phyloP scores from a whole-genome alignment of 805 yeast species.

The Sporopachydermia quercuum region DNA sequence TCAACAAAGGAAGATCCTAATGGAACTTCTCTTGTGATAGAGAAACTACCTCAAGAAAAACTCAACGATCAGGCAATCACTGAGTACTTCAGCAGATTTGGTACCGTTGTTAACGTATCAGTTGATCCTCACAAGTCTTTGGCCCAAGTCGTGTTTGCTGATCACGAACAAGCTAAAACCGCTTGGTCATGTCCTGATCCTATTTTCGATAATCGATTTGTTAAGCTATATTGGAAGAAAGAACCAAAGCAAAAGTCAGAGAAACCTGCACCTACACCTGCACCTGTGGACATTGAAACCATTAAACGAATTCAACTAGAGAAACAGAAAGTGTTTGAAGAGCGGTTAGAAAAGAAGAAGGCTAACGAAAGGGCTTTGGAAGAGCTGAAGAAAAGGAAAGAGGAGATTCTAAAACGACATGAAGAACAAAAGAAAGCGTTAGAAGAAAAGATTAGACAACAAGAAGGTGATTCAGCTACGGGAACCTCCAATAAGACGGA shows the following conservation, averaged over 20 bases:
- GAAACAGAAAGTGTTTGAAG: conserved; percentile 27
- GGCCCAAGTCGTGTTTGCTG: conserved; percentile 25
- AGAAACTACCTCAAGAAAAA: conserved; percentile 28
- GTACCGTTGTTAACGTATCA: conserved; percentile 18
- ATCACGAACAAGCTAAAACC: conserved; percentile 22
- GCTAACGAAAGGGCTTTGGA: conserved; percentile 19
- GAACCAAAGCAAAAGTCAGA: conserved; percentile 3
- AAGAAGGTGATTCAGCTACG: conserved; percentile 10
- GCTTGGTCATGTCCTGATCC: conserved; percentile 31
- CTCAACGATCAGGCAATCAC: conserved; percentile 20
- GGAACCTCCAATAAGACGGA: conserved; percentile 13
- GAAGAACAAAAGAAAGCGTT: conserved; percentile 14
- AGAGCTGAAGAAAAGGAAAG: conserved; percentile 20
- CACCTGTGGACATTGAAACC: conserved; percentile 22
- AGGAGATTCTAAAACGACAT: conserved; percentile 20
- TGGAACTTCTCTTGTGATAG: conserved; percentile 20
- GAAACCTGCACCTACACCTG: conserved; percentile 5
- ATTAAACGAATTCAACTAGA: conserved; percentile 22
- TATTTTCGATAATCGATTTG: conserved; percentile 32
- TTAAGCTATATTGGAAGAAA: conserved; percentile 29
- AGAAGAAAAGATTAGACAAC: conserved; percentile 9
- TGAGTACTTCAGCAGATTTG: conserved; percentile 27
- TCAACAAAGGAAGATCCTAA: neutral
- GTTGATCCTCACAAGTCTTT: conserved; percentile 15
- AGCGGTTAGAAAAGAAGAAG: conserved; percentile 20